phyloP scores from a whole-genome alignment of 225 moss, liverwort and hornwort genomes.

The Lunularia cruciata region DNA sequence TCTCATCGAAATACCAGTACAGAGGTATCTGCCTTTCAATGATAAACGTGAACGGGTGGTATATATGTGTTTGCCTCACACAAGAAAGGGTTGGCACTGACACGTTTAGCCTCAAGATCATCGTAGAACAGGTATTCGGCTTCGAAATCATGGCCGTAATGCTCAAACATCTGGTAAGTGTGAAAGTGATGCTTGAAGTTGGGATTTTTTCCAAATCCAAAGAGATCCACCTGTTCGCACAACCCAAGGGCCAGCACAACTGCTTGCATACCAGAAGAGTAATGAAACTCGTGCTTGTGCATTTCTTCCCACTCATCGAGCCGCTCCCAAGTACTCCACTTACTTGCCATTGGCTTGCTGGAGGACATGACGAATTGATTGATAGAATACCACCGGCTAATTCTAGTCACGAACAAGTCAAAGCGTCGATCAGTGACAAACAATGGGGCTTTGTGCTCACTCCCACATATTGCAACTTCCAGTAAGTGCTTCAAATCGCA shows the following conservation, averaged over 20 bases:
- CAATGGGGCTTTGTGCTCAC: constrained; percentile 42
- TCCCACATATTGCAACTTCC: constrained; percentile 52
- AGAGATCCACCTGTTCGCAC: constrained; percentile 36
- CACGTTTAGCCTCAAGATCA: constrained; percentile 20
- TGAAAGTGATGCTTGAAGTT: constrained; percentile 39
- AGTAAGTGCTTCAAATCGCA: constrained; percentile 53
- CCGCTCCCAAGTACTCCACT: neutral
- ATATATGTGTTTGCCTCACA: constrained; percentile 30
- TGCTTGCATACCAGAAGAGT: constrained; percentile 38
- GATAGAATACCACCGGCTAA: constrained; percentile 54
- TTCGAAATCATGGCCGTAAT: constrained; percentile 38
- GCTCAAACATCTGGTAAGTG: constrained; percentile 17
- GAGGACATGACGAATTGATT: constrained; percentile 6
- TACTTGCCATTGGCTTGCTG: neutral
- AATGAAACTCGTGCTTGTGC: constrained; percentile 38
- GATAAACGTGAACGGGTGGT: constrained; percentile 30
- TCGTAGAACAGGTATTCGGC: constrained; percentile 44
- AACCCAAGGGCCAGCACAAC: constrained; percentile 27
- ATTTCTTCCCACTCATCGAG: constrained; percentile 19
- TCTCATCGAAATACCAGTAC: too few species aligned
- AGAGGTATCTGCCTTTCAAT: too few species aligned
- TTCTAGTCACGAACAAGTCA: constrained; percentile 54
- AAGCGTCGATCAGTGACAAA: constrained; percentile 60
- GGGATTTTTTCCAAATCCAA: constrained; percentile 42
- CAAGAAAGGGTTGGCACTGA: constrained; percentile 33